phyloP scores from a whole-genome alignment of 768 basidiomycete species.

The Daedaleopsis nitida region DNA sequence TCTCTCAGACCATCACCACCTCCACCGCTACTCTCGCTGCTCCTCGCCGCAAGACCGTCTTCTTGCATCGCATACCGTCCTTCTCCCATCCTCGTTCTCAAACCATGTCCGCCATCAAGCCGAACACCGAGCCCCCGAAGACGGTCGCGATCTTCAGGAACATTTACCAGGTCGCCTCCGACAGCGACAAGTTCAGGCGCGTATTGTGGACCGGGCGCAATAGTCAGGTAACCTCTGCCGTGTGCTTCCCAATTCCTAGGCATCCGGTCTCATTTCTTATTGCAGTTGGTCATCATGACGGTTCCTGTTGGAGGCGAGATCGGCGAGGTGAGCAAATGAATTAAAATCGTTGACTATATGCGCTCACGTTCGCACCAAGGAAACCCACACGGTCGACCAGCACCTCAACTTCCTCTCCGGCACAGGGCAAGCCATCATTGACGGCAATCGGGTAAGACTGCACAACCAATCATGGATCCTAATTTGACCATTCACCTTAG shows the following conservation, averaged over 20 bases:
- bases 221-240: conserved; percentile 25
- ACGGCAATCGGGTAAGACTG: conserved; percentile 16
- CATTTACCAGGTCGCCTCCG: conserved; percentile 24
- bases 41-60: neutral
- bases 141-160: conserved; percentile 28
- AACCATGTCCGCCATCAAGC: conserved; percentile 23
- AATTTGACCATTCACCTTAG: neutral
- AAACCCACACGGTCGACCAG: conserved; percentile 32
- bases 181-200: conserved; percentile 31
- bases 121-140: conserved; percentile 32
- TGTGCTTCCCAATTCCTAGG: neutral
- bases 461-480: neutral
- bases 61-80: neutral
- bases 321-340: conserved; percentile 22
- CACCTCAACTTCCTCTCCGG: conserved; percentile 31
- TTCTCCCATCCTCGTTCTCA: conserved; percentile 1
- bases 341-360: neutral
- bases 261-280: neutral
- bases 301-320: conserved; percentile 32
- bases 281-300: conserved; percentile 32
- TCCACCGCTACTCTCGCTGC: neutral
- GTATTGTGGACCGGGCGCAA: conserved; percentile 31
- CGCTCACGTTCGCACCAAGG: conserved; percentile 13
- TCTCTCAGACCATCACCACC: neutral
- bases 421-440: conserved; percentile 26